These are phyloP conservation scores for Psilocybe sp. DNA, from an alignment of 768 basidiomycete genomes.

Conservation along the genomic window DNA sequence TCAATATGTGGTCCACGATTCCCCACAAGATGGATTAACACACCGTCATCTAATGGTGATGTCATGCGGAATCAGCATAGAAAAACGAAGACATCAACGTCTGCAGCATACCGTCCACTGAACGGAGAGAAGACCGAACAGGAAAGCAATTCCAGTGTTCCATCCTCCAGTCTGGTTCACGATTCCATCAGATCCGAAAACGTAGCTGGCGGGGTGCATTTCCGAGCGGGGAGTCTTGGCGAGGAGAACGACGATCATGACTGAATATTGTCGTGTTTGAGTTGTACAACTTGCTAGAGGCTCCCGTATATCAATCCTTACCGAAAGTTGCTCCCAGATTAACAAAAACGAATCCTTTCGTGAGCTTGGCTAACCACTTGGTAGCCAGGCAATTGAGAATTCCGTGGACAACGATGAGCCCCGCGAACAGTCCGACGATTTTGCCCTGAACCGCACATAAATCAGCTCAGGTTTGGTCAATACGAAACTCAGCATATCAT, in stretches of 20 bases:
- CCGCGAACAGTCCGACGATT: conserved; percentile 75
- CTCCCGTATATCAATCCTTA: conserved; percentile 24
- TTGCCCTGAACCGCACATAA: conserved; percentile 42
- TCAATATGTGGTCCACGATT: too few relatives aligned
- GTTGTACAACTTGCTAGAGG: conserved; percentile 1
- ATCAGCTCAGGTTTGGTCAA: background rate
- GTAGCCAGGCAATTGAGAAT: conserved; percentile 76
- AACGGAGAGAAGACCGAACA: conserved; percentile 82
- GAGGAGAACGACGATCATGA: conserved; percentile 83
- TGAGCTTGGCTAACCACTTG: conserved; percentile 68
- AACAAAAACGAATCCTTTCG: conserved; percentile 79
- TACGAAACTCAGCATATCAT: conserved; percentile 5
- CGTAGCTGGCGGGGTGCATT: conserved; percentile 79
- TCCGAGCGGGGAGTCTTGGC: conserved; percentile 69
- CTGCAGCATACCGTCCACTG: conserved; percentile 72
- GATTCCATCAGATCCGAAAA: conserved; percentile 74
- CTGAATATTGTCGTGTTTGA: conserved; percentile 27
- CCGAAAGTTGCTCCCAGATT: conserved; percentile 78
- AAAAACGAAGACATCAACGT: background rate
- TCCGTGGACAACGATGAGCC: conserved; percentile 76
- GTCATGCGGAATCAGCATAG: conserved; percentile 13
- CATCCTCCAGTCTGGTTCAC: conserved; percentile 80
- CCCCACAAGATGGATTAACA: conserved; percentile 5
- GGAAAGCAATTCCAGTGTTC: conserved; percentile 77
- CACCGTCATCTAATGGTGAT: conserved; percentile 53